Evolutionary conservation across 768 basidiomycete species (phyloP), one percentile per base, ranked within the genome.

Genomic region (Suillus paluster): DNA sequence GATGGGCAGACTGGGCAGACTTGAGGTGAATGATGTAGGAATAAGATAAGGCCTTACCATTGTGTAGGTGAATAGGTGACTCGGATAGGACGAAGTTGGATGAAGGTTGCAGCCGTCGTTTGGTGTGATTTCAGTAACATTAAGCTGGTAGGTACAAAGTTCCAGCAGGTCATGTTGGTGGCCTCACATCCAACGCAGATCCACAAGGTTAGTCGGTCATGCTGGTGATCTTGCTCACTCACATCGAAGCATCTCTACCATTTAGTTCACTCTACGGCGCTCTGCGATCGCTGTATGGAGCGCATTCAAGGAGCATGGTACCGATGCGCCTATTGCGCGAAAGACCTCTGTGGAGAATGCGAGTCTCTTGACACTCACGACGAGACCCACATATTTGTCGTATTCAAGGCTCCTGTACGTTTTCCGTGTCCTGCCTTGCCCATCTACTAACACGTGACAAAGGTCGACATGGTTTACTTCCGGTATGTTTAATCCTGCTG

Each of bases 301-400:
- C 83, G 81, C 55, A 96, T 97, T 58, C 77, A 80, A n/a, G 96
- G 96, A 17, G 85, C 86, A 66, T 98, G 96, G 96, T 91, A 89
- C 75, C 85, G 91, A 66, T 98, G 96, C 69, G 94, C 87, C 5
- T 93, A 94, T 70, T 97, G 95, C 70, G 82, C 83, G 7, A 88
- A 85, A 66, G 96, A 98, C 71, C 78, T 97, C n/a, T 97, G 96
- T 75, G 86, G 87, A 45, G 83, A 83, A 34, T 97, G 95, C 68
- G 91, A 95, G 73, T 81, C 78, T 50, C 77, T 91, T 30, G 94
- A 94, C 69, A 89, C 90, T 49, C 95, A 97, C 70, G 85, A 95
- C 67, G 81, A 85, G 62, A 86, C 85, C 1, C 95, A 97, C 70
- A 75, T 94, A 46, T 98, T 95, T 74, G 80, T 96, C 38, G 91